Conservation (phyloP, 2,329 filamentous ascomycete genomes). For the Talaromyces pinophilus region DNA sequence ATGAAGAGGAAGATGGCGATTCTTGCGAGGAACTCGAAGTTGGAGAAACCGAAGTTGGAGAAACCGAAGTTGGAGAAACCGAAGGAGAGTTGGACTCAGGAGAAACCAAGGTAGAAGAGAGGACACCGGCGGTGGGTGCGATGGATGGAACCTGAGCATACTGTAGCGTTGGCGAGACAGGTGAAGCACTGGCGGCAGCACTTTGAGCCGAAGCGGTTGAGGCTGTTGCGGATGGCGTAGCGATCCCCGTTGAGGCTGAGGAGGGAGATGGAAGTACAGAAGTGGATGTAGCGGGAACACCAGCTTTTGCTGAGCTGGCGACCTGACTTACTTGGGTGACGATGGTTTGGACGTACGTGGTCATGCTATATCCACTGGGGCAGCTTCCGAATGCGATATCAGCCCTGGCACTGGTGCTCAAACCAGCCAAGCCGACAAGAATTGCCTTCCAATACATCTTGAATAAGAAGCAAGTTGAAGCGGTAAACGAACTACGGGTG, state of each 20-base stretch:
- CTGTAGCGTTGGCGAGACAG: neutral
- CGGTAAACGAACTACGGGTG: neutral
- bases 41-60: too few species aligned
- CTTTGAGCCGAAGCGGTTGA: neutral
- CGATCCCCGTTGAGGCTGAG: neutral
- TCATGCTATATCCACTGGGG: neutral
- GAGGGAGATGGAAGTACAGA: neutral
- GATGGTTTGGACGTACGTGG: neutral
- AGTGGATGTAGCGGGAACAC: neutral
- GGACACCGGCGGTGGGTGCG: neutral
- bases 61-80: neutral
- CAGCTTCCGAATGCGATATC: neutral
- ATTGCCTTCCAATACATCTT: neutral
- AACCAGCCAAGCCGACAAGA: neutral
- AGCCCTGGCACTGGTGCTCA: conserved; percentile 1
- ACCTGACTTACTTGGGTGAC: neutral
- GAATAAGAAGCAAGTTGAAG: neutral
- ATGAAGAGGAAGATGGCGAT: neutral
- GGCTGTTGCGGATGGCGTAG: neutral
- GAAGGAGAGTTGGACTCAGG: neutral
- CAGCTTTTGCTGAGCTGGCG: neutral
- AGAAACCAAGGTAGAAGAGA: neutral
- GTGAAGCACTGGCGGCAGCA: neutral
- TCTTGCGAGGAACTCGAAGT: too few species aligned
- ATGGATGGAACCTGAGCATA: neutral